A percentile compares a stretch with the other conserved stretches of the same genome.
phyloP scores from a whole-genome alignment of 768 basidiomycete species.

The Psilocybe azurescens region DNA sequence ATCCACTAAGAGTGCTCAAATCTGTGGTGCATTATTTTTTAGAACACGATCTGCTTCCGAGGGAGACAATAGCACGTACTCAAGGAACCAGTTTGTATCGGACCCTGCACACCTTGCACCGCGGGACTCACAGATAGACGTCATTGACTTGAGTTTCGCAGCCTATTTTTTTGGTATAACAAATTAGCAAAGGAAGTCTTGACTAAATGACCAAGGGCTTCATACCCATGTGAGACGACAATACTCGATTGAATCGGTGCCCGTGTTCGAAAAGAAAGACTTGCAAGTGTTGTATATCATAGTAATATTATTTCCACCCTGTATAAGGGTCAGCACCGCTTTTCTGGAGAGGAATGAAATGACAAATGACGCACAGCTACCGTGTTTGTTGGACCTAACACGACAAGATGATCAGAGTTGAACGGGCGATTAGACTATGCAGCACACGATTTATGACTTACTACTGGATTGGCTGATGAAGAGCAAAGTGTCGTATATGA shows the following conservation, averaged over 20 bases:
- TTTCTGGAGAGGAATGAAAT: not conserved
- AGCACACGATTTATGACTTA: not conserved
- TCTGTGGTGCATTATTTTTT: not conserved
- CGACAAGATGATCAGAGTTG: not conserved
- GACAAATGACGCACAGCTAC: not conserved
- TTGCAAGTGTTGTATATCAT: conserved; percentile 18
- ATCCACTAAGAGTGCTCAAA: conserved; percentile 1
- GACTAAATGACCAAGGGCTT: not conserved
- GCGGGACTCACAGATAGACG: conserved; percentile 6
- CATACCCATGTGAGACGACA: conserved; percentile 18
- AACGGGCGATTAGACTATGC: no score
- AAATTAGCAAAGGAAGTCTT: not conserved
- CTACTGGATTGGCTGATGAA: conserved; percentile 15
- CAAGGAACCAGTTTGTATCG: conserved; percentile 9
- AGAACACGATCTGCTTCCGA: not conserved
- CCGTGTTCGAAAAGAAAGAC: conserved; percentile 18
- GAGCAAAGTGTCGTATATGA: conserved; percentile 16
- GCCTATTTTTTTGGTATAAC: conserved; percentile 3
- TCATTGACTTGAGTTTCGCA: conserved; percentile 11
- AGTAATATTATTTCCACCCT: conserved; percentile 12
- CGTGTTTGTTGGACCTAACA: conserved; percentile 14
- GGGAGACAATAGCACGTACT: not conserved
- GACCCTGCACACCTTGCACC: conserved; percentile 13
- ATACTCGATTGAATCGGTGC: conserved; percentile 9
- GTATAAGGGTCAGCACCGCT: not conserved